A percentile compares a stretch with the other conserved stretches of the same genome.
Conservation (phyloP, 2,329 filamentous ascomycete genomes). For the Ustilaginoidea virens region DNA sequence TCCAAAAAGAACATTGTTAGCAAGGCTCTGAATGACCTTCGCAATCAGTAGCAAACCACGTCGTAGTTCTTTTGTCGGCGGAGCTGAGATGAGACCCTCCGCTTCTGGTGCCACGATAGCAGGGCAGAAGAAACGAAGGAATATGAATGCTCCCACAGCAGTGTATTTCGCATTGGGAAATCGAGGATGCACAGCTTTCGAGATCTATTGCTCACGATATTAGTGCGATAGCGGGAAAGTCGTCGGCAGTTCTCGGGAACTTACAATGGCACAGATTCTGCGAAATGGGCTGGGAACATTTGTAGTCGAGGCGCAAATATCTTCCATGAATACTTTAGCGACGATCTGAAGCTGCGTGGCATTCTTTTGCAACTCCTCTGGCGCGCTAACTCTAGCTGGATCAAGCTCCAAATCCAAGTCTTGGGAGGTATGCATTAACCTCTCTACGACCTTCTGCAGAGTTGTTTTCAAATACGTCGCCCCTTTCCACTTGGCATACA, state of each 20-base stretch:
- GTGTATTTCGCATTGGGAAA: constrained; percentile 60
- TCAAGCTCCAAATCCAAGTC: constrained; percentile 55
- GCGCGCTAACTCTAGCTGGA: constrained; percentile 41
- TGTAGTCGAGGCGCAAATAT: constrained; percentile 47
- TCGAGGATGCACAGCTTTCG: constrained; percentile 42
- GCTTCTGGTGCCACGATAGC: constrained; percentile 56
- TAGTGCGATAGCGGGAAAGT: too few relatives aligned
- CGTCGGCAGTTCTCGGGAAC: constrained; percentile 10
- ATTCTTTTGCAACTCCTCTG: constrained; percentile 51
- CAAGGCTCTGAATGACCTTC: constrained; percentile 56
- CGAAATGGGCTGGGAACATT: constrained; percentile 49
- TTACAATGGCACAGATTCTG: constrained; percentile 50
- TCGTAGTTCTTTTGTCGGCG: constrained; percentile 54
- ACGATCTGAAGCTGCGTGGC: constrained; percentile 50
- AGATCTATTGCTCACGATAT: constrained; percentile 33
- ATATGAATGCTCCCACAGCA: constrained; percentile 56
- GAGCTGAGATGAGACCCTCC: constrained; percentile 44
- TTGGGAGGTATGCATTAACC: constrained; percentile 49
- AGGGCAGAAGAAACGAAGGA: constrained; percentile 57
- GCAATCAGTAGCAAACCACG: constrained; percentile 53
- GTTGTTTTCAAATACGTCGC: constrained; percentile 46
- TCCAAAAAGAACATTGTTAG: constrained; percentile 57
- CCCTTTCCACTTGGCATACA: constrained; percentile 60
- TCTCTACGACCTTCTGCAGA: constrained; percentile 50
- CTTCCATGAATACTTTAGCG: constrained; percentile 56